Base-by-base conservation (phyloP, 768 basidiomycete genomes). In the Candolleomyces aberdarensis region DNA sequence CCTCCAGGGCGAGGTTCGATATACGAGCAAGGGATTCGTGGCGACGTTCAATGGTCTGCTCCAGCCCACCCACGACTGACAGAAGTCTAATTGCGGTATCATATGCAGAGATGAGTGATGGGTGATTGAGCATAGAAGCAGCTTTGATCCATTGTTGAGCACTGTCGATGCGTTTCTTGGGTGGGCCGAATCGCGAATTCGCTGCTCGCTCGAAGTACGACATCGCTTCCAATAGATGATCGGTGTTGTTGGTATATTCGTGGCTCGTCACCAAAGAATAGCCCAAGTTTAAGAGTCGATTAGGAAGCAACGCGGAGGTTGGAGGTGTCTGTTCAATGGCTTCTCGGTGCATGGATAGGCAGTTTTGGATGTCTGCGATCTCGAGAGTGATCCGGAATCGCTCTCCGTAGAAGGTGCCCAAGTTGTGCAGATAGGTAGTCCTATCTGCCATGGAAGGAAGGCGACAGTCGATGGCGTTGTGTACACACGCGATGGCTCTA, bases 1-100 rank as follows among this genome's bases (percentile, higher is more conserved):
- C 72, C 14, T 54, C 22, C 4, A 56, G n/a, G 2, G 62, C 22
- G 6, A 58, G n/a, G 11, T 39, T 26, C n/a, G 52, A 48, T 3
- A 47, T 26, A 6, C 32, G 15, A 9, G 15, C 7, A 11, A 63
- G 32, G 13, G 13, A 3, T 5, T 14, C 11, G 29, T 55, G 53
- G 6, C 62, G 58, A 7, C 44, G 44, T 11, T 36, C 36, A 36
- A 36, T 36, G 2, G 36, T 36, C 5, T 36, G 36, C 11, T 36
- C 36, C 8, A 36, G 36, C 1, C 36, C 36, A 36, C 36, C 36
- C 36, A 36, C 36, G 36, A 36, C 36, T 36, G 36, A 7, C 36
- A 36, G 11, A 8, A 36, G 36, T 7, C 11, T 36, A 11, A 36
- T 36, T 11, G 36, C 36, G 11, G 36, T 36, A 36, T 36, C 36